These are phyloP conservation scores for Crithidia brevicula DNA, from an alignment of 208 protist genomes.

Conservation along the genomic window DNA sequence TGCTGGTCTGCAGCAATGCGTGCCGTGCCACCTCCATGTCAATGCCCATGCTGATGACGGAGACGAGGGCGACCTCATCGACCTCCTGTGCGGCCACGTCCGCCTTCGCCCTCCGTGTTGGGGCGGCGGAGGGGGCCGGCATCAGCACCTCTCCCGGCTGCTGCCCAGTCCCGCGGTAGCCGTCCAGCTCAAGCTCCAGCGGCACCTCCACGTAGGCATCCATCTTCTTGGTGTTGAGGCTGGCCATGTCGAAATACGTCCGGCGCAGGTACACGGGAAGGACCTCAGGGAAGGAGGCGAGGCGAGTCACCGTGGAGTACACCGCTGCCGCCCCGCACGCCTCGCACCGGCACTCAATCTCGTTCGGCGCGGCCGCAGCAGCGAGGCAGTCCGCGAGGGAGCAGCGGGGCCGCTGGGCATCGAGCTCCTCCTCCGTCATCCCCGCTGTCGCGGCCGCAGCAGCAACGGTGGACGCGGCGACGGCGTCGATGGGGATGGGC, in stretches of 20 bases:
- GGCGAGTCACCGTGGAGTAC: slow-evolving; percentile 59
- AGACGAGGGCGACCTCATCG: slow-evolving; percentile 80
- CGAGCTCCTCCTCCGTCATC: slow-evolving; percentile 61
- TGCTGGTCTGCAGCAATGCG: slow-evolving; percentile 86
- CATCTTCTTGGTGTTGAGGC: slow-evolving; percentile 81
- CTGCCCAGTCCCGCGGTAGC: slow-evolving; percentile 60
- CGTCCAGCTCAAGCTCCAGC: slow-evolving; percentile 60
- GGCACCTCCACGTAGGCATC: slow-evolving; percentile 90
- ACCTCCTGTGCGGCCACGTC: slow-evolving; percentile 28
- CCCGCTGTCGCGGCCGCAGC: slow-evolving; percentile 28
- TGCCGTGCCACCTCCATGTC: slow-evolving; percentile 66
- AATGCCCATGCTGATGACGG: slow-evolving; percentile 91
- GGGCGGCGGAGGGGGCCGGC: slow-evolving; percentile 18
- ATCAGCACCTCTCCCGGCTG: slow-evolving; percentile 70
- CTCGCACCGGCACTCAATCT: slow-evolving; percentile 77
- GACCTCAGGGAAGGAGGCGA: slow-evolving; percentile 89
- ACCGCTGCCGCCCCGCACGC: slow-evolving; percentile 48
- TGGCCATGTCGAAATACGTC: slow-evolving; percentile 80
- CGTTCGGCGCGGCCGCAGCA: slow-evolving; percentile 28
- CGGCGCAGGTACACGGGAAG: slow-evolving; percentile 79
- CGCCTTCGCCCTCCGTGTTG: not conserved
- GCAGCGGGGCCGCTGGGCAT: slow-evolving; percentile 53
- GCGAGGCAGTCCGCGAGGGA: slow-evolving; percentile 73
- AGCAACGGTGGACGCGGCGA: slow-evolving; percentile 33
- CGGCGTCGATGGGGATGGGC: slow-evolving; percentile 80